phyloP scores from a whole-genome alignment of 495 filamentous ascomycete species.

The Bacidia gigantensis region DNA sequence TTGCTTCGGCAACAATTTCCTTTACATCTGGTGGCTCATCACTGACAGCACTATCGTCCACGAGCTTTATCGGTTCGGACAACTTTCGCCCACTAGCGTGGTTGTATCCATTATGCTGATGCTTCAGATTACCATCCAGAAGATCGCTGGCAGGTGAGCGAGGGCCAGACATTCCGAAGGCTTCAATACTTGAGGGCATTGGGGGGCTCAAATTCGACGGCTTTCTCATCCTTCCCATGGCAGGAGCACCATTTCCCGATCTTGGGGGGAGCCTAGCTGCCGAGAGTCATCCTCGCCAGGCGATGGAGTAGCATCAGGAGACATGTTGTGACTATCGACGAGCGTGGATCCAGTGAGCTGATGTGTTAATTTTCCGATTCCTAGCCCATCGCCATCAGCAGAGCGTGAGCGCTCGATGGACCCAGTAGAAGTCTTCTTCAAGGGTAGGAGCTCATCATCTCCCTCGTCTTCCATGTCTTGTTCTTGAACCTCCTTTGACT shows the following conservation, averaged over 20 bases:
- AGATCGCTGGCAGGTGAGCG: neutral
- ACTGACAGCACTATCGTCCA: slow-evolving; percentile 1
- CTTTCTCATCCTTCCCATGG: slow-evolving; percentile 3
- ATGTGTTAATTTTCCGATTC: slow-evolving; percentile 4
- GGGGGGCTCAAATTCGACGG: neutral
- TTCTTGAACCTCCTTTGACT: slow-evolving; percentile 1
- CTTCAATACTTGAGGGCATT: slow-evolving; percentile 2
- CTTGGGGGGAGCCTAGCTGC: neutral
- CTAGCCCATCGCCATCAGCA: slow-evolving; percentile 3
- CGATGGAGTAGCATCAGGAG: slow-evolving; percentile 4
- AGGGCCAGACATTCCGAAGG: neutral
- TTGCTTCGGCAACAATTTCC: slow-evolving; percentile 22
- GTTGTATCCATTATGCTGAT: slow-evolving; percentile 1
- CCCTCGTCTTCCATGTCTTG: neutral
- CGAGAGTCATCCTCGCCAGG: slow-evolving; percentile 8
- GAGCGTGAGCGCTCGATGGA: neutral
- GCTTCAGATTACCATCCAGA: neutral
- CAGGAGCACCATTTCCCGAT: neutral
- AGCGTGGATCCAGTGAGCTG: slow-evolving; percentile 13
- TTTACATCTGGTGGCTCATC: slow-evolving; percentile 14
- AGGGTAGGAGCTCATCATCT: slow-evolving; percentile 4
- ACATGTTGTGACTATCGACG: slow-evolving; percentile 1
- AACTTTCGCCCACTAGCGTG: neutral
- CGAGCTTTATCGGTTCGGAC: neutral
- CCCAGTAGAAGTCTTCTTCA: slow-evolving; percentile 1